Evolutionary conservation across 2,329 filamentous ascomycete species (phyloP).

Genomic region (Rugonectria rugulosa): DNA sequence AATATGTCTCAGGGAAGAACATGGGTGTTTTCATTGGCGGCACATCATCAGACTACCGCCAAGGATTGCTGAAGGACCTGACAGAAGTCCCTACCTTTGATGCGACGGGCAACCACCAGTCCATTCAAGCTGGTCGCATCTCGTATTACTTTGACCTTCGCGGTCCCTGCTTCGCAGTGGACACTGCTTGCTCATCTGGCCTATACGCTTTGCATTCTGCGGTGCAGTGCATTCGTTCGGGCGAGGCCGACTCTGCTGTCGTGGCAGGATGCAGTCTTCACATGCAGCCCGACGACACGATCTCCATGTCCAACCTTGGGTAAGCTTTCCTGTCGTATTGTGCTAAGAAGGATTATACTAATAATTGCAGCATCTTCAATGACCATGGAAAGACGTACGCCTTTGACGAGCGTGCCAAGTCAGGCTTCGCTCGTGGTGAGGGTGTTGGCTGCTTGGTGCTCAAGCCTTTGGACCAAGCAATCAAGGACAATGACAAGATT

Average conservation of each 20-base stretch:
- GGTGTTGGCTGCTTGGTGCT: slow-evolving; percentile 26
- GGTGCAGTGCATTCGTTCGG: slow-evolving; percentile 38
- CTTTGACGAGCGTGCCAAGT: slow-evolving; percentile 23
- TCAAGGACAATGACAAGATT: slow-evolving; percentile 27
- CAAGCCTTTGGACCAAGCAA: slow-evolving; percentile 24
- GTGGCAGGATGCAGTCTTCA: slow-evolving; percentile 43
- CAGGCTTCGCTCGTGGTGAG: slow-evolving; percentile 25
- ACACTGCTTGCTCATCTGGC: slow-evolving; percentile 47
- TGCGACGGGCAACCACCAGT: slow-evolving; percentile 57
- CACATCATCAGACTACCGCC: slow-evolving; percentile 57
- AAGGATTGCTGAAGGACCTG: slow-evolving; percentile 52
- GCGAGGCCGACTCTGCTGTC: slow-evolving; percentile 47
- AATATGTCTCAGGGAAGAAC: slow-evolving; percentile 54
- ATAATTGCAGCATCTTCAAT: slow-evolving; percentile 17
- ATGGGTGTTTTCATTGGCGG: slow-evolving; percentile 60
- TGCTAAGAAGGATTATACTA: background rate
- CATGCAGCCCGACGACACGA: slow-evolving; percentile 29
- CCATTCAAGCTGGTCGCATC: slow-evolving; percentile 57
- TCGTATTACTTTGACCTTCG: slow-evolving; percentile 44
- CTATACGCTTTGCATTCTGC: slow-evolving; percentile 44
- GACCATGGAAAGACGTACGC: slow-evolving; percentile 24
- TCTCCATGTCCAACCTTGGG: slow-evolving; percentile 43
- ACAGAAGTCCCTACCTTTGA: slow-evolving; percentile 60
- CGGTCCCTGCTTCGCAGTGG: slow-evolving; percentile 45
- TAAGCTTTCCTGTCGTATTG: slow-evolving; percentile 15